Percentiles rank a stretch among this genome's conserved stretches.
phyloP scores from a whole-genome alignment of 2,329 filamentous ascomycete species.

The Ilyonectria sp. region DNA sequence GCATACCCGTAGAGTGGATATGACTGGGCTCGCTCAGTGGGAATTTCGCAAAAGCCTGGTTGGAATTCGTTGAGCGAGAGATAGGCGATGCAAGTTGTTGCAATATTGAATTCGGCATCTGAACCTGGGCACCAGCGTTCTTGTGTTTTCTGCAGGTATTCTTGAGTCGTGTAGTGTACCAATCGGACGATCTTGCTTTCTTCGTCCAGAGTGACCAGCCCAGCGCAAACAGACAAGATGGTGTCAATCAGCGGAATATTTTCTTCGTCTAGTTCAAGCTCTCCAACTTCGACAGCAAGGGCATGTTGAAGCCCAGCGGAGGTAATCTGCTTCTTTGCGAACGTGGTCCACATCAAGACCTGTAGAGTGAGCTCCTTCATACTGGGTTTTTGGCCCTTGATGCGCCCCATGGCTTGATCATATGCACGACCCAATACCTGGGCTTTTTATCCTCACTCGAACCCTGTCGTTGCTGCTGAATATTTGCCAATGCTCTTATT shows the following conservation, averaged over 20 bases:
- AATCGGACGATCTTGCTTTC: conserved; percentile 4
- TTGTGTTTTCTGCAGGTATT: conserved; percentile 16
- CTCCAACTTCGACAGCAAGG: conserved; percentile 12
- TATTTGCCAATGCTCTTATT: conserved; percentile 8
- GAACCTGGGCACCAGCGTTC: conserved; percentile 1
- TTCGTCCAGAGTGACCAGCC: conserved; percentile 15
- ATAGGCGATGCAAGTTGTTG: conserved; percentile 9
- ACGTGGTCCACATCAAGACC: conserved; percentile 15
- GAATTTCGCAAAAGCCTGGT: neutral
- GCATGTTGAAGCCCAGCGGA: conserved; percentile 14
- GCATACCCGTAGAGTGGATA: conserved; percentile 19
- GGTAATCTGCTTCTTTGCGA: conserved; percentile 9
- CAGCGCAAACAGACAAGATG: conserved; percentile 13
- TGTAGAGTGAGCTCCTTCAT: conserved; percentile 2
- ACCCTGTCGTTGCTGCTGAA: conserved; percentile 2
- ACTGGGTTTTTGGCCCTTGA: neutral
- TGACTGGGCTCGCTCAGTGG: neutral
- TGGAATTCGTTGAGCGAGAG: conserved; percentile 8
- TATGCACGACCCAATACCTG: conserved; percentile 6
- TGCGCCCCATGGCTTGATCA: conserved; percentile 8
- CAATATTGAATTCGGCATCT: conserved; percentile 4
- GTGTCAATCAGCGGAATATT: conserved; percentile 10
- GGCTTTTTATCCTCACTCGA: conserved; percentile 5
- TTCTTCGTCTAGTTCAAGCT: conserved; percentile 14
- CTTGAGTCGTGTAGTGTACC: conserved; percentile 17